Conservation (phyloP, 2,329 filamentous ascomycete species). For the Exophiala oligosperma region DNA sequence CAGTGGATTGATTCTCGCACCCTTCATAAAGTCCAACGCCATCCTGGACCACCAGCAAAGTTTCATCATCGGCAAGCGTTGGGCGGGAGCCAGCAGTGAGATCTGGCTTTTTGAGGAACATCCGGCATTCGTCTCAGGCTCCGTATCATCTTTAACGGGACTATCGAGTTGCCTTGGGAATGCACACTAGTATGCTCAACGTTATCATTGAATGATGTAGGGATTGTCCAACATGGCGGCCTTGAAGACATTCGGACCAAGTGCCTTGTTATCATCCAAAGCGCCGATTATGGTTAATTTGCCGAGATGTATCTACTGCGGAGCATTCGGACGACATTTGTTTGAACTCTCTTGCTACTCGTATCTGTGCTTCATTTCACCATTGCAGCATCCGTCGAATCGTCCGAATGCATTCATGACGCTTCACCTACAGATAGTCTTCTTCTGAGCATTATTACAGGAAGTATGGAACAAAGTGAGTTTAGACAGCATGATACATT, state of each 20-base stretch:
- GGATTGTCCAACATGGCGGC: not conserved
- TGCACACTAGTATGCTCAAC: not conserved
- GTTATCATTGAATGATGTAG: not conserved
- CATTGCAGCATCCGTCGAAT: too few relatives aligned
- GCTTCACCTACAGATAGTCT: too few relatives aligned
- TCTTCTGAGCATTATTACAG: too few relatives aligned
- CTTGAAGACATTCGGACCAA: not conserved
- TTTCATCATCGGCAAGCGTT: constrained; percentile 88
- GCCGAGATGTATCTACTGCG: not conserved
- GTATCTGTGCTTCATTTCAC: too few relatives aligned
- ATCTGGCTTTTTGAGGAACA: constrained; percentile 96
- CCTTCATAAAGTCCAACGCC: constrained; percentile 97
- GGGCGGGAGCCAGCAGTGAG: constrained; percentile 95
- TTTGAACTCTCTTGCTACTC: too few relatives aligned
- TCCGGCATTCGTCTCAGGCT: constrained; percentile 40
- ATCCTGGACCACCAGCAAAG: constrained; percentile 93
- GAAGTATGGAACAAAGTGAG: too few relatives aligned
- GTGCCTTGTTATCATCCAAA: not conserved
- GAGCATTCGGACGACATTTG: not conserved
- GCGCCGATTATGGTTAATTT: not conserved
- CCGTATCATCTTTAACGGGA: constrained; percentile 17
- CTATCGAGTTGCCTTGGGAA: not conserved
- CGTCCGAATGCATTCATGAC: too few relatives aligned
- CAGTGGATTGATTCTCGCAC: constrained; percentile 52
- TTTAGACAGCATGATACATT: too few relatives aligned